A percentile compares a stretch with the other conserved stretches of the same genome.
Evolutionary conservation across 1,284 basidiomycete species (phyloP).

Genomic region (Cutaneotrichosporon sp.): DNA sequence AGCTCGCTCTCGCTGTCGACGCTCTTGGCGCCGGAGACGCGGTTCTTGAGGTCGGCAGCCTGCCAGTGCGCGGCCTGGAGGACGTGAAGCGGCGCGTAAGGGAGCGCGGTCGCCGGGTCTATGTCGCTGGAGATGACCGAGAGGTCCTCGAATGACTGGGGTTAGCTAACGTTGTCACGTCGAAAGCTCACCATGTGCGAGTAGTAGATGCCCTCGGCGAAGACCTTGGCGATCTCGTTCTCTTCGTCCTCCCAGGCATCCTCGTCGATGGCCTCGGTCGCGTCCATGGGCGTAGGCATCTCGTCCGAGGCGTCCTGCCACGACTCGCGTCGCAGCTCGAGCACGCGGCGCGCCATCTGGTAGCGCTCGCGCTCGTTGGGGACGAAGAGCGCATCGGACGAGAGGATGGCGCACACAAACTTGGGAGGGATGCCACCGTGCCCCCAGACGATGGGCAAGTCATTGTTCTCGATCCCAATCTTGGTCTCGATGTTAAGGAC

Average conservation of each 20-base stretch:
- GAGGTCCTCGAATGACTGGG: constrained; percentile 72
- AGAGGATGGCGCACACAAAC: constrained; percentile 74
- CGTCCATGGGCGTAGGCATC: constrained; percentile 8
- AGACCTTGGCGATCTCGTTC: constrained; percentile 63
- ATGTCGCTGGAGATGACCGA: constrained; percentile 69
- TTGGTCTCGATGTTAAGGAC: constrained; percentile 69
- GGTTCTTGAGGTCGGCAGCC: constrained; percentile 44
- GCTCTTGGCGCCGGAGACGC: constrained; percentile 30
- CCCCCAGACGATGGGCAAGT: constrained; percentile 60
- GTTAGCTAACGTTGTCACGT: not conserved
- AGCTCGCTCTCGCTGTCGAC: constrained; percentile 35
- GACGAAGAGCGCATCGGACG: constrained; percentile 79
- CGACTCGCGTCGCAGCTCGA: constrained; percentile 66
- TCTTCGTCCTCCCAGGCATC: constrained; percentile 52
- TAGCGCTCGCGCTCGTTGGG: constrained; percentile 78
- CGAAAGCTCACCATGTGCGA: constrained; percentile 72
- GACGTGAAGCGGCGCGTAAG: constrained; percentile 66
- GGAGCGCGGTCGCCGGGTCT: constrained; percentile 67
- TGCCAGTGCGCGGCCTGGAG: constrained; percentile 77
- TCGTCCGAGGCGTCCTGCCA: constrained; percentile 36
- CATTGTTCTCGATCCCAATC: not conserved
- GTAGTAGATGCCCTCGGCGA: constrained; percentile 80
- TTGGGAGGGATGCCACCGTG: constrained; percentile 67
- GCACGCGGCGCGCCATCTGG: constrained; percentile 69
- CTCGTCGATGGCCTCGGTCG: constrained; percentile 20